Percentiles rank a stretch among this genome's conserved stretches.
Conservation (phyloP, 176 grass and related monocot genomes). For the Thalia dealbata region DNA sequence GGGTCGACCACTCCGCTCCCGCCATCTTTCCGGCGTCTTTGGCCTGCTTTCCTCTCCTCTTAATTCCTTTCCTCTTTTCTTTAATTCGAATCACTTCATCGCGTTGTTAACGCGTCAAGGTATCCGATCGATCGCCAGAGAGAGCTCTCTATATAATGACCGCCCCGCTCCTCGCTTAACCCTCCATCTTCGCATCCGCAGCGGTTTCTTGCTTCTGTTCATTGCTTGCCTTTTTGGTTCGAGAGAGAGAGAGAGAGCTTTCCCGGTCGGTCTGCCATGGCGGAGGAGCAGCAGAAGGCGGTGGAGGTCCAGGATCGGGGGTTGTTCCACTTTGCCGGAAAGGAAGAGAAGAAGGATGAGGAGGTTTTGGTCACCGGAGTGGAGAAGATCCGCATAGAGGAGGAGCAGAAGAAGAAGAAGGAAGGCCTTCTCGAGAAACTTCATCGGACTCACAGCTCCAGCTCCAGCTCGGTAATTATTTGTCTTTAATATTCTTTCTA, state of each 20-base stretch:
- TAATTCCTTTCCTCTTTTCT: not conserved
- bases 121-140: not conserved
- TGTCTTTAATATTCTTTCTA: not conserved
- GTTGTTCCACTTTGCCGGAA: constrained; percentile 42
- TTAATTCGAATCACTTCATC: constrained; percentile 12
- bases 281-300: constrained; percentile 52
- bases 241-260: too few species aligned
- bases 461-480: constrained; percentile 80
- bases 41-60: not conserved
- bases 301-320: constrained; percentile 64
- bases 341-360: constrained; percentile 59
- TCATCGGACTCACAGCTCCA: constrained; percentile 56
- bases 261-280: constrained; percentile 21
- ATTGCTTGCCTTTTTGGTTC: not conserved
- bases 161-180: not conserved
- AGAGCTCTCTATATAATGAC: not conserved
- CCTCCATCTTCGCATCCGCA: not conserved
- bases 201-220: not conserved
- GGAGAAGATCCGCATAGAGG: constrained; percentile 33
- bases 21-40: not conserved
- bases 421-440: constrained; percentile 58
- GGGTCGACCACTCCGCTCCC: constrained; percentile 2
- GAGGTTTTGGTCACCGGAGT: constrained; percentile 51
- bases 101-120: not conserved
- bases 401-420: constrained; percentile 57